phyloP scores from a whole-genome alignment of 495 filamentous ascomycete genomes.

The Lasiosphaeriaceae sp. region DNA sequence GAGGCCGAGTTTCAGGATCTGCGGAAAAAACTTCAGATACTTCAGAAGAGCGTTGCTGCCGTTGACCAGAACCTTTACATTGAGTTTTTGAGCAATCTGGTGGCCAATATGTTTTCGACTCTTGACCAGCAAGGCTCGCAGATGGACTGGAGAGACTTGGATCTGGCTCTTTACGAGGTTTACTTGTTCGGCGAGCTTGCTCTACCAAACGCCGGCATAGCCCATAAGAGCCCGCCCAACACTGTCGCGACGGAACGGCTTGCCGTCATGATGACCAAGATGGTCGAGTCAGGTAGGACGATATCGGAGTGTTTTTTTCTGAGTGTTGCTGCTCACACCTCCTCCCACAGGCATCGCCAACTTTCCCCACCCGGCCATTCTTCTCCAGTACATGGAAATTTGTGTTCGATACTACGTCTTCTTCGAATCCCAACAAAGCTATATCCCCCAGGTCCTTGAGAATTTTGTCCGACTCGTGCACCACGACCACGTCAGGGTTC shows the following conservation, averaged over 20 bases:
- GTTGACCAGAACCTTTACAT: conserved; percentile 84
- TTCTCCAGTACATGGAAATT: conserved; percentile 97
- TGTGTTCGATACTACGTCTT: conserved; percentile 91
- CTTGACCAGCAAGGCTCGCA: conserved; percentile 64
- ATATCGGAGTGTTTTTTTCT: neutral
- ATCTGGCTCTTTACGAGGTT: conserved; percentile 95
- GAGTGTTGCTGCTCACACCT: conserved; percentile 17
- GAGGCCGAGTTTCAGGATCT: conserved; percentile 98
- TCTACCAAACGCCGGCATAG: conserved; percentile 76
- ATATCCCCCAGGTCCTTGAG: conserved; percentile 83
- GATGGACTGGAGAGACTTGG: conserved; percentile 91
- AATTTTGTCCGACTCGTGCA: conserved; percentile 88
- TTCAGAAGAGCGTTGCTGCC: conserved; percentile 85
- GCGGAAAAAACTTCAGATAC: conserved; percentile 76
- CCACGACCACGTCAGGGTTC: conserved; percentile 76
- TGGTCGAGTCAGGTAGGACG: conserved; percentile 82
- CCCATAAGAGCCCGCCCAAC: conserved; percentile 73
- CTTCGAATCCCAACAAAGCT: conserved; percentile 74
- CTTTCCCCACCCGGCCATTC: conserved; percentile 84
- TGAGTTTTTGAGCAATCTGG: conserved; percentile 76
- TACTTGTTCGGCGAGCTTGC: conserved; percentile 93
- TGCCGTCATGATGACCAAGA: conserved; percentile 84
- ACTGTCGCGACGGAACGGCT: conserved; percentile 70
- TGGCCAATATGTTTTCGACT: conserved; percentile 74
- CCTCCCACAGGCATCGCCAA: conserved; percentile 62